Base-by-base conservation (phyloP, 331 rosid species). In the Pyracantha coccinea region DNA sequence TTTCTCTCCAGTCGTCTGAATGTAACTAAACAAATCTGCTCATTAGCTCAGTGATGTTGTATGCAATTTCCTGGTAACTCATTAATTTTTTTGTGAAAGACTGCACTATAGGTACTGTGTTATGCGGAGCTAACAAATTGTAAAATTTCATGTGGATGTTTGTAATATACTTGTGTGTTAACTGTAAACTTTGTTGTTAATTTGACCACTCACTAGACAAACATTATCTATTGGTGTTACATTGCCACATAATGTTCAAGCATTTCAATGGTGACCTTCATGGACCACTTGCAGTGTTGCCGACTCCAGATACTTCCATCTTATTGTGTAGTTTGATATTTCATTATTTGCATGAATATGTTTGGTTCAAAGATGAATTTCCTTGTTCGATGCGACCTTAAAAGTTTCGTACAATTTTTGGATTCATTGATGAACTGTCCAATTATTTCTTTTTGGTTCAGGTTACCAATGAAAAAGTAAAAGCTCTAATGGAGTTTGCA, bases 391-490 rank as follows among this genome's bases (percentile, higher is more conserved):
- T 35, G 66, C 2, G 23, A 55, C 55, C 57, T 58, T 23, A 45
- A 57, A 33, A 57, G 21, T 31, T 20, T 16, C 2, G 16, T 11
- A 41, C 53, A 17, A 29, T 67, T 31, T 35, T 72, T 76, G 14
- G 41, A 4, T 47, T 29, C 3, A 29, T 8, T 60, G 45, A 32
- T 61, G 68, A 54, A 69, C 62, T 19, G 17, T 60, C 21, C 64
- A 52, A 31, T 32, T 72, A 35, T 57, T 32, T 73, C 13, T 74
- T 79, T 33, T 78, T 44, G 69, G 58, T 75, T 69, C 91, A 95
- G 99, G 99, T 92, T 80, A 90, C 97, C 29, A 91, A 92, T 83
- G 99, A 95, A 85, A 95, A 95, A 82, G 99, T 95, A 71, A 86
- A 80, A 88, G 97, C 93, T 75, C 90, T 95, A 33, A 74, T 95